Evolutionary conservation across 2,329 filamentous ascomycete genomes (phyloP).

Genomic region (Drechslerella stenobrocha): DNA sequence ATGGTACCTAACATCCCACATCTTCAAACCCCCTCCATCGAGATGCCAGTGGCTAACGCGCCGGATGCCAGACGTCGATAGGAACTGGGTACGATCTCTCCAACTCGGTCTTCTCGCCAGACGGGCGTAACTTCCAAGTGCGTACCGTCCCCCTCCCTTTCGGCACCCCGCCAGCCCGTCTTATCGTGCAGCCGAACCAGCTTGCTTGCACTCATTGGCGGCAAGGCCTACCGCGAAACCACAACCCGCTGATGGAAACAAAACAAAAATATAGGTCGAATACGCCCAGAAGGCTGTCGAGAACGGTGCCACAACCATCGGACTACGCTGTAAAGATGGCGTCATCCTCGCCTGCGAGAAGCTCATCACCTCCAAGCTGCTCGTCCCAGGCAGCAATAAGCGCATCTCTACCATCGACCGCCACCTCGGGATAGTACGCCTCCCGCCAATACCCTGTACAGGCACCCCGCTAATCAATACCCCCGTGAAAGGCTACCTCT

Average conservation of each 20-base stretch:
- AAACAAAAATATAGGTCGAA: constrained; percentile 65
- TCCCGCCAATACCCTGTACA: no score
- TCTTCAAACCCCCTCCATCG: background rate
- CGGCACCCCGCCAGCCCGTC: background rate
- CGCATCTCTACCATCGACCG: constrained; percentile 92
- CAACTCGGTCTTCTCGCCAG: constrained; percentile 99
- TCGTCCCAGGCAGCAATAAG: constrained; percentile 95
- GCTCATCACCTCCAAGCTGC: constrained; percentile 89
- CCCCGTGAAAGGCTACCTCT: constrained; percentile 72
- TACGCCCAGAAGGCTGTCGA: constrained; percentile 99
- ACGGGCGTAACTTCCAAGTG: constrained; percentile 98
- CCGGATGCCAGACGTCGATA: constrained; percentile 80
- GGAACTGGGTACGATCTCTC: constrained; percentile 98
- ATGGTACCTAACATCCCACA: constrained; percentile 43
- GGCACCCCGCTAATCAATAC: no score
- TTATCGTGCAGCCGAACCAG: constrained; percentile 4
- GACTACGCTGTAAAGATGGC: constrained; percentile 95
- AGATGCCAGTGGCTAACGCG: constrained; percentile 7
- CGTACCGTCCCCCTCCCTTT: constrained; percentile 18
- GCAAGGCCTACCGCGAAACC: constrained; percentile 1
- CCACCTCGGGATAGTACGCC: constrained; percentile 85
- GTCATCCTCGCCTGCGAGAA: constrained; percentile 97
- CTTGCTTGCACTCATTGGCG: no score
- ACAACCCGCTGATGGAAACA: background rate
- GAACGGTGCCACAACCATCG: constrained; percentile 93